Conservation (phyloP, 2,329 filamentous ascomycete genomes). For the Ilyonectria sp. region DNA sequence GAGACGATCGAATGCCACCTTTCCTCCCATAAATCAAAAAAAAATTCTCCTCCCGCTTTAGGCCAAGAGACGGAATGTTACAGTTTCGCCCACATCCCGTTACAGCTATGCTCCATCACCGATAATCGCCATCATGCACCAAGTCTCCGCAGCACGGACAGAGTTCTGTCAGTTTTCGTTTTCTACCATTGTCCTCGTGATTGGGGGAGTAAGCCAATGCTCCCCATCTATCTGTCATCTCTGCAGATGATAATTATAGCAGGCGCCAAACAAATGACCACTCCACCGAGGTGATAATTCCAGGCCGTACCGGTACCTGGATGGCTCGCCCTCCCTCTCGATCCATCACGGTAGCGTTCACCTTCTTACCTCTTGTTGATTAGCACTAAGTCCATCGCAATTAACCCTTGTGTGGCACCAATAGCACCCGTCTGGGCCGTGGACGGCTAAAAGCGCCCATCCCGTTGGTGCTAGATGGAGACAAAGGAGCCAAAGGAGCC, state of each 20-base stretch:
- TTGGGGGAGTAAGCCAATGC: conserved; percentile 7
- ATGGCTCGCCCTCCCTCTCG: background rate
- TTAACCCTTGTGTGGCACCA: conserved; percentile 14
- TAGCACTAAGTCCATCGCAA: conserved; percentile 13
- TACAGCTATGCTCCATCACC: background rate
- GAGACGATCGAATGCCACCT: conserved; percentile 20
- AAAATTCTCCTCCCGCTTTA: background rate
- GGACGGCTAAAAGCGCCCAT: conserved; percentile 23
- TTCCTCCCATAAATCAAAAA: background rate
- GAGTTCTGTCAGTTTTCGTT: conserved; percentile 3
- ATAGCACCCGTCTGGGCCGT: conserved; percentile 6
- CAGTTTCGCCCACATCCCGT: background rate
- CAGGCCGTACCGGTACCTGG: conserved; percentile 8
- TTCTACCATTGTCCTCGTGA: conserved; percentile 6
- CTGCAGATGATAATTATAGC: conserved; percentile 1
- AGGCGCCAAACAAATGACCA: background rate
- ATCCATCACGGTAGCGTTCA: conserved; percentile 4
- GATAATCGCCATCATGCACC: background rate
- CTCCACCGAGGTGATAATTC: background rate
- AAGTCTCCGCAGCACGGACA: background rate
- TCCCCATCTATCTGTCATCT: conserved; percentile 13
- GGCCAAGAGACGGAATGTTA: background rate
- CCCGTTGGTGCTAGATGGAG: conserved; percentile 26
- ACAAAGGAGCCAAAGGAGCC: background rate
- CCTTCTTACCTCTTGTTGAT: conserved; percentile 5